Conservation (phyloP, 805 yeast genomes). For the Lipomyces mesembrius region DNA sequence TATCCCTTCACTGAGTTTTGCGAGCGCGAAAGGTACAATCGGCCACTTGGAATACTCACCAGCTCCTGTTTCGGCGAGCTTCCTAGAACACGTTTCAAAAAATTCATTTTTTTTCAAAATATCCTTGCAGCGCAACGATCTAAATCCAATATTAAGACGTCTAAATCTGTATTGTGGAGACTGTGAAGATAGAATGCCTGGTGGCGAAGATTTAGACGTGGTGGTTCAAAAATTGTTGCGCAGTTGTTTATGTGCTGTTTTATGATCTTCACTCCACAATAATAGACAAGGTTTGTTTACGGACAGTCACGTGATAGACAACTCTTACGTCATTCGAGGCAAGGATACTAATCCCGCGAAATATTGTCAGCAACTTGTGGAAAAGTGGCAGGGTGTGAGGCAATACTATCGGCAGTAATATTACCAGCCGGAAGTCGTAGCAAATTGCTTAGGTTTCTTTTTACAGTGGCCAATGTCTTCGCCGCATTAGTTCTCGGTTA, state of each 20-base stretch:
- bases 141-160: background rate
- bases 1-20: conserved; percentile 86
- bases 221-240: background rate
- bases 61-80: conserved; percentile 60
- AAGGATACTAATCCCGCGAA: background rate
- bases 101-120: conserved; percentile 58
- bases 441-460: too few relatives aligned
- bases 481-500: too few relatives aligned
- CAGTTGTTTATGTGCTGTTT: background rate
- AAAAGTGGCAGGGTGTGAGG: too few relatives aligned
- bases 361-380: too few relatives aligned
- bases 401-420: too few relatives aligned
- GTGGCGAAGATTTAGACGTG: background rate
- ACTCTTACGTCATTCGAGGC: background rate
- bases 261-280: background rate
- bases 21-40: conserved; percentile 71
- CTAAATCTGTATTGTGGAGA: background rate
- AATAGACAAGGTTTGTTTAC: background rate
- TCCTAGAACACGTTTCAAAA: conserved; percentile 66
- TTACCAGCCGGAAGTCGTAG: background rate
- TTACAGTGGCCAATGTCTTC: too few relatives aligned
- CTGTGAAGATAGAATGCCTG: background rate
- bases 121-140: background rate
- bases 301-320: background rate
- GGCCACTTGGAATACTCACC: conserved; percentile 76